phyloP scores from a whole-genome alignment of 2,329 filamentous ascomycete genomes.

The Lecanicillium sp. region DNA sequence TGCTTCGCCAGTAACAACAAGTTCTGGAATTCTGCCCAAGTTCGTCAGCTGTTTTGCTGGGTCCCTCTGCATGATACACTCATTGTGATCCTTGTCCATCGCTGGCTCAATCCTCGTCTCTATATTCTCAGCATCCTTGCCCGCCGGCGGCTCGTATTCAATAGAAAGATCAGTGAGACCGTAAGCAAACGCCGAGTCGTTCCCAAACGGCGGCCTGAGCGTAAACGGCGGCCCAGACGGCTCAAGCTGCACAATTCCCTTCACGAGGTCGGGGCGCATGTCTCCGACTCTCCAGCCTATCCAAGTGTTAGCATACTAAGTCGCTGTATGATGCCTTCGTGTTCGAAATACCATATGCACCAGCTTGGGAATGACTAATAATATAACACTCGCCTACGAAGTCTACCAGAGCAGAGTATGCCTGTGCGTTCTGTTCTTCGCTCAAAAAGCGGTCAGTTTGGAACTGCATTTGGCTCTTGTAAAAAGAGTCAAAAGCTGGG shows the following conservation, averaged over 20 bases:
- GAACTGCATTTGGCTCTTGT: constrained; percentile 16
- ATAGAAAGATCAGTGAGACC: constrained; percentile 20
- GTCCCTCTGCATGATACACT: constrained; percentile 20
- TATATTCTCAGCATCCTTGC: constrained; percentile 9
- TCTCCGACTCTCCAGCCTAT: constrained; percentile 14
- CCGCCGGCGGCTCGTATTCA: constrained; percentile 18
- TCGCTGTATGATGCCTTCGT: neutral
- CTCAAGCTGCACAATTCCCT: constrained; percentile 22
- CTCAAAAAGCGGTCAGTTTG: constrained; percentile 13
- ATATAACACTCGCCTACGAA: constrained; percentile 21
- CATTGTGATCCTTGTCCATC: constrained; percentile 17
- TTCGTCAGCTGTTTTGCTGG: constrained; percentile 32
- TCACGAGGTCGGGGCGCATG: constrained; percentile 19
- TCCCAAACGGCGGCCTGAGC: constrained; percentile 13
- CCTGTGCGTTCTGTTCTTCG: constrained; percentile 13
- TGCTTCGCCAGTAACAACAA: constrained; percentile 39
- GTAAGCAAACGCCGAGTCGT: constrained; percentile 14
- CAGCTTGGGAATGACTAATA: constrained; percentile 18
- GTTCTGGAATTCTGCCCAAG: constrained; percentile 33
- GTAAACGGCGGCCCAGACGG: constrained; percentile 18
- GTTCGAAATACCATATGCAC: constrained; percentile 12
- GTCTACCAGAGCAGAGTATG: constrained; percentile 13
- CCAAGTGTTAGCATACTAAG: constrained; percentile 4
- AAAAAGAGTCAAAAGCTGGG: constrained; percentile 37
- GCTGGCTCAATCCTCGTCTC: constrained; percentile 15